phyloP scores from a whole-genome alignment of 2,329 filamentous ascomycete species.

The Chrysosporium queenslandicum region DNA sequence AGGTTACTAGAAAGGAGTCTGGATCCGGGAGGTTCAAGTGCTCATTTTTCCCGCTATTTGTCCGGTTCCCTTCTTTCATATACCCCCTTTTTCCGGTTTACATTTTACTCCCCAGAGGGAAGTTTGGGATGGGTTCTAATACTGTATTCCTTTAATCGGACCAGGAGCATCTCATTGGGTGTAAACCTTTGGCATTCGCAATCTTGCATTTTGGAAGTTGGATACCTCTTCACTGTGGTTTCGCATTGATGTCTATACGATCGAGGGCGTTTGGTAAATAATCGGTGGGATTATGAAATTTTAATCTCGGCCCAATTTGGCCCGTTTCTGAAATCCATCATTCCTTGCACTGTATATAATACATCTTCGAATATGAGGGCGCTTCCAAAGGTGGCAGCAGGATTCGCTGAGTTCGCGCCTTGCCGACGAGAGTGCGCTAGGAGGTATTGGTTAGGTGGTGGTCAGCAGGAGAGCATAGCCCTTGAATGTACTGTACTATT shows the following conservation, averaged over 20 bases:
- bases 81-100: neutral
- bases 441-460: too few relatives aligned
- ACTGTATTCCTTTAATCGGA: neutral
- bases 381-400: too few relatives aligned
- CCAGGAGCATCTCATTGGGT: slow-evolving; percentile 5
- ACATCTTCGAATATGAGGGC: too few relatives aligned
- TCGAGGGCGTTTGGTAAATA: slow-evolving; percentile 5
- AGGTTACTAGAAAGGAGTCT: neutral
- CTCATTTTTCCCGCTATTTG: neutral
- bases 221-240: slow-evolving; percentile 3
- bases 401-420: too few relatives aligned
- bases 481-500: too few relatives aligned
- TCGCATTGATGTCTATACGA: neutral
- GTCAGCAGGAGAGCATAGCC: too few relatives aligned
- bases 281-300: neutral
- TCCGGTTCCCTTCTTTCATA: neutral
- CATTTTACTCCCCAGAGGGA: neutral
- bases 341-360: too few relatives aligned
- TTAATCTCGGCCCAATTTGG: neutral
- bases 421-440: too few relatives aligned
- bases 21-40: neutral
- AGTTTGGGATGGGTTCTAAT: neutral
- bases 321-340: too few relatives aligned
- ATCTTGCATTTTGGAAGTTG: slow-evolving; percentile 12
- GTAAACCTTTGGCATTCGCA: neutral